Base-by-base conservation (phyloP, 768 basidiomycete genomes). In the Crassisporium funariophilum region DNA sequence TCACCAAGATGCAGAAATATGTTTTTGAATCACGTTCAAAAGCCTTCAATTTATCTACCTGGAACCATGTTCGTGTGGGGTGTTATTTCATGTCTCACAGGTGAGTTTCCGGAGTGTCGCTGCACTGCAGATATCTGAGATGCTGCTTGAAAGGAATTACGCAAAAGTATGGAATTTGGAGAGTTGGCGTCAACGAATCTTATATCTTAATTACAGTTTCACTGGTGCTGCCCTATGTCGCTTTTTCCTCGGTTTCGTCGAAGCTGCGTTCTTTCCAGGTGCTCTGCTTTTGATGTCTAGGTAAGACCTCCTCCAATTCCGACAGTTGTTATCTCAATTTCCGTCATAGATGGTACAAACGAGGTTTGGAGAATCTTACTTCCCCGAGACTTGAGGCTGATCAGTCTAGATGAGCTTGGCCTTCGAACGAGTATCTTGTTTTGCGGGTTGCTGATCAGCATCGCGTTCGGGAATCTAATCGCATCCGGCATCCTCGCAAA, bases 391-490 rank as follows among this genome's bases (percentile, higher is more conserved):
- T 16, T 7, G 31, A 16, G 16, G 12, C 31, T 33, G 4, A 33
- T 7, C 31, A 33, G 31, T 12, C 3, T 7, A 33, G 72, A 75
- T 38, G 89, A 91, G 62, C 71, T 91, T 34, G 88, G 84, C 16
- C 66, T 81, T 24, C 76, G 87, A 39, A 86, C 79, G 4, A 84
- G 85, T 4, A 62, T 86, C 35, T 70, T 90, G 22, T 82, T 73
- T 39, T 87, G 86, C 52, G 89, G 90, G 6, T 82, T 76, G 57
- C 72, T 92, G 19, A 82, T 90, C 48, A 83, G 82, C 46, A 92
- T 91, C 64, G 89, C 86, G 0, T 90, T 91, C 56, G 88, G 90
- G 1, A 74, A 86, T 2, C 69, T 92, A n/a, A 76, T 92, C 46
- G 88, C 88, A 4, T 86, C 87, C 24, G 86, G 79, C 1, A 86